Percentiles rank a stretch among this genome's conserved stretches.
Evolutionary conservation across 164 flowering plant genomes (phyloP).

Genomic region (Taxillus chinensis): DNA sequence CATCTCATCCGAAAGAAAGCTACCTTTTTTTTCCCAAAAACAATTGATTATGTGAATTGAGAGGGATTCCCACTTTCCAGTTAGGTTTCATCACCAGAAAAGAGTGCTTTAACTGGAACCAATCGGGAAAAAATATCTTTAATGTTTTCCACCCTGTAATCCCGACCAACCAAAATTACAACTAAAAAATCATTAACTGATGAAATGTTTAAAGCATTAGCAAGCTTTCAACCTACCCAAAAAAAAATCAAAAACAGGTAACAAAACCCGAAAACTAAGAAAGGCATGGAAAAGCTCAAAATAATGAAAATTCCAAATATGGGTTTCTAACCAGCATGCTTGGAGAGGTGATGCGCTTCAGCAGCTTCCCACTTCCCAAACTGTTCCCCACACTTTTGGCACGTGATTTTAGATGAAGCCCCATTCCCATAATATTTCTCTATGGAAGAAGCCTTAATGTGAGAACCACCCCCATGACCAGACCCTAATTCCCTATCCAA

Average conservation of each 20-base stretch:
- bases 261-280: too few relatives aligned
- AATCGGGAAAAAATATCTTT: not conserved
- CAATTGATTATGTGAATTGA: too few relatives aligned
- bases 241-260: too few relatives aligned
- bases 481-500: slow-evolving; percentile 33
- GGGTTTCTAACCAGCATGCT: slow-evolving; percentile 73
- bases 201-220: too few relatives aligned
- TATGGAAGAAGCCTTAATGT: slow-evolving; percentile 26
- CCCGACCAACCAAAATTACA: too few relatives aligned
- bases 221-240: too few relatives aligned
- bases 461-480: slow-evolving; percentile 25
- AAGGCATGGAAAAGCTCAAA: not conserved
- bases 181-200: too few relatives aligned
- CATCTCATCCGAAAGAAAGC: too few relatives aligned
- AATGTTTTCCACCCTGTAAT: too few relatives aligned
- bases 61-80: too few relatives aligned
- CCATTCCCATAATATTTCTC: slow-evolving; percentile 32
- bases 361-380: slow-evolving; percentile 81
- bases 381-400: slow-evolving; percentile 86
- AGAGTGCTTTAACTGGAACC: not conserved
- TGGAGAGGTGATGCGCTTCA: slow-evolving; percentile 87
- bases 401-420: slow-evolving; percentile 30
- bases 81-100: too few relatives aligned
- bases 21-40: too few relatives aligned
- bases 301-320: not conserved